These are phyloP conservation scores for Backusella liffmaniae DNA, from an alignment of 192 early-diverging fungal genomes.

Conservation along the genomic window DNA sequence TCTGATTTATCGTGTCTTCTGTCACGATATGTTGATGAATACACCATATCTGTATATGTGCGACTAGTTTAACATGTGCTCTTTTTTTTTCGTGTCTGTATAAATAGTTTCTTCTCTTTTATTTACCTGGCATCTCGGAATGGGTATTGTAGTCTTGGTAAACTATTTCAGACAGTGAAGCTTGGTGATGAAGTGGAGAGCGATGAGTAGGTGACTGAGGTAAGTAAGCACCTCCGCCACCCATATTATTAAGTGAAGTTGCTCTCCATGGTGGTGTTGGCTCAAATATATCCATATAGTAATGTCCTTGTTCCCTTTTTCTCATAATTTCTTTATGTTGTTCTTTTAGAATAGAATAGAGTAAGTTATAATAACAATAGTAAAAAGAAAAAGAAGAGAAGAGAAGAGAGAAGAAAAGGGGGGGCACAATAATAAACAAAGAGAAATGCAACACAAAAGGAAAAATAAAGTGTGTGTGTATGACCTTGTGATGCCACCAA, in stretches of 20 bases:
- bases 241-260: background rate
- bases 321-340: background rate
- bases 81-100: background rate
- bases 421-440: background rate
- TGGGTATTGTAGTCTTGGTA: slow-evolving; percentile 1
- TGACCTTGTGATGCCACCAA: slow-evolving; percentile 1
- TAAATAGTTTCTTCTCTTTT: background rate
- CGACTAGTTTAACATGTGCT: background rate
- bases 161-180: slow-evolving; percentile 1
- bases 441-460: background rate
- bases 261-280: background rate
- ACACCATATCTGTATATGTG: background rate
- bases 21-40: background rate
- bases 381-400: background rate
- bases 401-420: background rate
- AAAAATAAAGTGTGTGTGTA: background rate
- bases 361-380: background rate
- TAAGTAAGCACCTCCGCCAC: background rate
- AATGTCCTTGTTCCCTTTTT: slow-evolving; percentile 7
- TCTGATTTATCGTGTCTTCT: slow-evolving; percentile 2
- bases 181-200: slow-evolving; percentile 12
- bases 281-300: slow-evolving; percentile 1
- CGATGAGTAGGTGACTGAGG: background rate
- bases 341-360: background rate
- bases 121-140: background rate